A percentile compares a stretch with the other conserved stretches of the same genome.
Evolutionary conservation across 192 early-diverging fungal species (phyloP).

Genomic region (Podila verticillata): DNA sequence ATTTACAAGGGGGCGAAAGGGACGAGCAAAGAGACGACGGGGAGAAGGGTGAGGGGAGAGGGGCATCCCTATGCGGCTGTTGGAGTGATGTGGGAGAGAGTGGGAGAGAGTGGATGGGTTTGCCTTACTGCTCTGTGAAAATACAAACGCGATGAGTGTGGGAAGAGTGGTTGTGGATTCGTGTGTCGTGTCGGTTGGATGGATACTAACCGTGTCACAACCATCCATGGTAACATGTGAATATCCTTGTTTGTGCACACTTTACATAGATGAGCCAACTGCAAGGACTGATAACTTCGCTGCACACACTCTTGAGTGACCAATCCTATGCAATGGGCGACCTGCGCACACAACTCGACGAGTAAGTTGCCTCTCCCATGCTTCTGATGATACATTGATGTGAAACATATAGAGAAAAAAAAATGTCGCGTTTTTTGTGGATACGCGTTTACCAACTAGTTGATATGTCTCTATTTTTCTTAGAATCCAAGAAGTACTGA

Average conservation of each 20-base stretch:
- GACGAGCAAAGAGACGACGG: no score
- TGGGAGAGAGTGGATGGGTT: no score
- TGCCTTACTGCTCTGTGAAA: no score
- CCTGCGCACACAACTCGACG: conserved; percentile 46
- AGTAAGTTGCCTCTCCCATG: conserved; percentile 24
- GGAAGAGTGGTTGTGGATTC: no score
- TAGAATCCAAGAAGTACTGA: conserved; percentile 49
- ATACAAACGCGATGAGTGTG: no score
- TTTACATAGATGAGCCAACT: conserved; percentile 47
- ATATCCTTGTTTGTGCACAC: neutral
- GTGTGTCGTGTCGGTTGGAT: no score
- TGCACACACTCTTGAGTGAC: conserved; percentile 48
- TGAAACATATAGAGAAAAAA: neutral
- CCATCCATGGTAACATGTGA: conserved; percentile 3
- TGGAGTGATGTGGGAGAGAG: no score
- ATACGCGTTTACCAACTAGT: neutral
- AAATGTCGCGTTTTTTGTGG: neutral
- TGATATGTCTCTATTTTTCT: neutral
- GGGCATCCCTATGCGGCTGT: no score
- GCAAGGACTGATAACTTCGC: conserved; percentile 42
- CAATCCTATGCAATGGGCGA: conserved; percentile 51
- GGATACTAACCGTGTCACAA: no score
- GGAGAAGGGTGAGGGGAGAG: no score
- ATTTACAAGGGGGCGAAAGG: no score
- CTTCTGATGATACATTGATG: neutral